Evolutionary conservation across 2,329 filamentous ascomycete species (phyloP), one percentile per base, ranked within the genome.

Genomic region (Coniochaeta hoffmannii): DNA sequence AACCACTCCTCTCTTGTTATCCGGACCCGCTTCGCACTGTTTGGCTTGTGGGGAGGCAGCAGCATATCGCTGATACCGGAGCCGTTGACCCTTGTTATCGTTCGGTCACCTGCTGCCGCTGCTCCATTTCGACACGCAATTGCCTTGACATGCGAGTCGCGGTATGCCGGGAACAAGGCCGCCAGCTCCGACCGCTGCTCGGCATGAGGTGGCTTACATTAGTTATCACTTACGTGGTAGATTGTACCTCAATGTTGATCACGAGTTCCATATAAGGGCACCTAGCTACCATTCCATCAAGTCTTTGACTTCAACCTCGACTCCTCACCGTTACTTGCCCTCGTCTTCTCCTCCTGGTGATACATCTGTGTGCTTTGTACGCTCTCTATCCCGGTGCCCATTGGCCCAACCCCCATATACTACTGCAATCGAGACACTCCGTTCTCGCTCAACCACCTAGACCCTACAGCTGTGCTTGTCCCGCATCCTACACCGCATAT

Each of bases 31-130:
- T 26, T 19, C n/a, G n/a, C 11, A 28, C 22, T 46, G 41, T 28
- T 46, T 26, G 24, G 38, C 41, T n/a, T 46, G 41, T 46, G 41
- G 31, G 46, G 46, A 50, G 32, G n/a, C 15, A 51, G 3, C n/a
- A 51, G 6, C 17, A 19, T 51, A 51, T 31, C 49, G 41, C 41
- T 15, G 41, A 28, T 46, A 51, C 49, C 49, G 49, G 49, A 51
- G 49, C 49, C 31, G 49, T 26, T 12, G 22, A 51, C 49, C 49
- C 28, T n/a, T 51, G 49, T 51, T 51, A 34, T 51, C 49, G 49
- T 28, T 51, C 49, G 49, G 49, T 51, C 31, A 51, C 49, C 49
- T 51, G 49, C 28, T 51, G 26, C 49, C 49, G 49, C 28, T 31
- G 30, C 49, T 34, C 31, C 28, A 34, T 34, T 51, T n/a, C 49